Percentiles rank a stretch among this genome's conserved stretches.
These are phyloP conservation scores for Chenopodium album DNA, from an alignment of 148 eudicot genomes.

Conservation along the genomic window DNA sequence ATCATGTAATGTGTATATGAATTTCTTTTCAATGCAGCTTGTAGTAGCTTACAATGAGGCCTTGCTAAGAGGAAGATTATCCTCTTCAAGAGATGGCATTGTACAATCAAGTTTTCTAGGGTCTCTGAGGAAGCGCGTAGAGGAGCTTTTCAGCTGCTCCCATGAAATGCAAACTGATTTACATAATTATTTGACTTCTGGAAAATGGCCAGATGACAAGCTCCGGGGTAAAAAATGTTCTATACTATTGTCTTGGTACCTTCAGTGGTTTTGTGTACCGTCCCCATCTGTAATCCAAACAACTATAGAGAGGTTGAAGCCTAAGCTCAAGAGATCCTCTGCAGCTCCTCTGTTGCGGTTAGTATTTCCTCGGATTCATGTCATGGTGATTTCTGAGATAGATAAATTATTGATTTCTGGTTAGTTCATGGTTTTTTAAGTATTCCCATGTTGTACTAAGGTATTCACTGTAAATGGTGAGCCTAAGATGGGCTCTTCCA, in stretches of 20 bases:
- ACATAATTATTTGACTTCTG: slow-evolving; percentile 46
- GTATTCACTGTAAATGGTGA: neutral
- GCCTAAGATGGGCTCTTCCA: neutral
- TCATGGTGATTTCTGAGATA: slow-evolving; percentile 51
- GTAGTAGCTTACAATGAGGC: slow-evolving; percentile 88
- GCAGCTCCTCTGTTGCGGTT: slow-evolving; percentile 61
- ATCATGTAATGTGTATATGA: neutral
- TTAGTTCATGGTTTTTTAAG: slow-evolving; percentile 4
- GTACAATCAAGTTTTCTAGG: slow-evolving; percentile 76
- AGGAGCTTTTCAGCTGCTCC: slow-evolving; percentile 49
- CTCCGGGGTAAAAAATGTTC: slow-evolving; percentile 36
- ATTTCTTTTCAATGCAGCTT: slow-evolving; percentile 48
- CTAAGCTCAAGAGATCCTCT: slow-evolving; percentile 31
- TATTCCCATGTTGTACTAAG: neutral
- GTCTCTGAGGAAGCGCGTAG: slow-evolving; percentile 71
- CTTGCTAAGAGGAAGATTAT: slow-evolving; percentile 49
- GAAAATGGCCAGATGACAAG: slow-evolving; percentile 61
- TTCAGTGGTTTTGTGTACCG: slow-evolving; percentile 79
- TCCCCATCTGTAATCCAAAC: slow-evolving; percentile 46
- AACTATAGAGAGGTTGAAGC: slow-evolving; percentile 47
- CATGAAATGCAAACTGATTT: slow-evolving; percentile 36
- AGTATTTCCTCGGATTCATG: slow-evolving; percentile 63
- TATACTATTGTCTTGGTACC: slow-evolving; percentile 79
- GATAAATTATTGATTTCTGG: slow-evolving; percentile 34
- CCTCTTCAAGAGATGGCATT: slow-evolving; percentile 56